These are phyloP conservation scores for Parasarocladium wereldwijsianum DNA, from an alignment of 2,329 filamentous ascomycete species.

Conservation along the genomic window DNA sequence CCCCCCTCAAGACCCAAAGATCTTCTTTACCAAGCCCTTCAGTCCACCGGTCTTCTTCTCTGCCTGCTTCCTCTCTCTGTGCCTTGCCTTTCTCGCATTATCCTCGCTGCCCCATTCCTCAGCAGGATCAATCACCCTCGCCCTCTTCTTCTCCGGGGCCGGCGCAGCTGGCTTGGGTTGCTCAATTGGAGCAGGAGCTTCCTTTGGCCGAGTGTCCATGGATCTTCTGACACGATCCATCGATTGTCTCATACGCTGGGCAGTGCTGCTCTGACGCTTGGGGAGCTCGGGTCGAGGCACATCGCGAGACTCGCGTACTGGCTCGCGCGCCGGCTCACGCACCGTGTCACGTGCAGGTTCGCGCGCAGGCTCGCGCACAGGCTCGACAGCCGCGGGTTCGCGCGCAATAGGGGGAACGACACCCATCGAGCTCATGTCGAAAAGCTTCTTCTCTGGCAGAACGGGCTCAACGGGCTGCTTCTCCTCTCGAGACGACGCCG, in stretches of 20 bases:
- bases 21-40: constrained; percentile 20
- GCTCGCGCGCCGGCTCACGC: too few species aligned
- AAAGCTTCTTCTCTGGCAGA: constrained; percentile 23
- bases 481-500: constrained; percentile 13
- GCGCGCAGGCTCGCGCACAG: constrained; percentile 10
- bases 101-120: constrained; percentile 13
- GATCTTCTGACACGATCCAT: constrained; percentile 3
- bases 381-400: constrained; percentile 10
- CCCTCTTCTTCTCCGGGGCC: constrained; percentile 1
- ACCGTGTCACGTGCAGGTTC: too few species aligned
- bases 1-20: constrained; percentile 18
- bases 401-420: constrained; percentile 12
- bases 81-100: constrained; percentile 18
- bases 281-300: constrained; percentile 15
- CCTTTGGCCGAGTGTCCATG: background rate
- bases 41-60: constrained; percentile 18
- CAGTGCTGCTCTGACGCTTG: constrained; percentile 12
- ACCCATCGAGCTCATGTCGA: constrained; percentile 24
- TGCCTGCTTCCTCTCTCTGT: constrained; percentile 16
- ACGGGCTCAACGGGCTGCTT: constrained; percentile 8
- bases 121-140: constrained; percentile 9
- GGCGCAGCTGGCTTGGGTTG: constrained; percentile 6
- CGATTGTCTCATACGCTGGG: background rate
- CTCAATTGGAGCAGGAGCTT: constrained; percentile 6
- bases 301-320: too few species aligned